Evolutionary conservation across 345 rosid genomes (phyloP).

Genomic region (Moricandia arvensis): DNA sequence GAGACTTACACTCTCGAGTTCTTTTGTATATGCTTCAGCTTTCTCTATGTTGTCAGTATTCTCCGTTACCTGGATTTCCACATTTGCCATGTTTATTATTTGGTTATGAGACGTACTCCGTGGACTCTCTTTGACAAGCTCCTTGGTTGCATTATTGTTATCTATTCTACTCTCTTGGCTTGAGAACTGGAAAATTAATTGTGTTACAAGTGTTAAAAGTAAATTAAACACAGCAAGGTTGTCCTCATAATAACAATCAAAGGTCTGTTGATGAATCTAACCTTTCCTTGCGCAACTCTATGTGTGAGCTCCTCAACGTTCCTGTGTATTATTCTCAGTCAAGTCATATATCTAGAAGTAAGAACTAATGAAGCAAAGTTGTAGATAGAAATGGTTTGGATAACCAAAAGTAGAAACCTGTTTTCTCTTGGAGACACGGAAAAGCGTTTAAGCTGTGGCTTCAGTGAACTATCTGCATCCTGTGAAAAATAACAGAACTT

Average conservation of each 20-base stretch:
- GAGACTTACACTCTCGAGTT: constrained; percentile 70
- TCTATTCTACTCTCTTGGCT: constrained; percentile 34
- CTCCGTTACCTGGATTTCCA: constrained; percentile 45
- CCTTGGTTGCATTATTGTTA: constrained; percentile 27
- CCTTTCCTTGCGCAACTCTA: constrained; percentile 42
- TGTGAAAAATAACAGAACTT: constrained; percentile 27
- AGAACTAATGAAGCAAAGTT: background rate
- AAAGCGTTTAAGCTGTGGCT: constrained; percentile 54
- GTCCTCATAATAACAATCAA: background rate
- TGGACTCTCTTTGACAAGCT: constrained; percentile 30
- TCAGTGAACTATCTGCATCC: constrained; percentile 49
- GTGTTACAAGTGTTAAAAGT: background rate
- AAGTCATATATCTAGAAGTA: background rate
- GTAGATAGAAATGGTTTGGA: background rate
- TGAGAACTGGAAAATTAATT: constrained; percentile 41
- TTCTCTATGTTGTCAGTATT: constrained; percentile 54
- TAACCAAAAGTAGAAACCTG: constrained; percentile 47
- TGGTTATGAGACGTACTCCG: constrained; percentile 37
- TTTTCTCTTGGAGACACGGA: constrained; percentile 56
- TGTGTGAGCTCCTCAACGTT: constrained; percentile 20
- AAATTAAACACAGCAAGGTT: constrained; percentile 7
- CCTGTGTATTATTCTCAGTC: constrained; percentile 23
- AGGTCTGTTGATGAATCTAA: constrained; percentile 18
- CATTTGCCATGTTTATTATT: constrained; percentile 40
- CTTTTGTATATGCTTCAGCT: constrained; percentile 79